A percentile compares a stretch with the other conserved stretches of the same genome.
phyloP scores from a whole-genome alignment of 495 filamentous ascomycete species.

The Hyaloscypha finlandica region DNA sequence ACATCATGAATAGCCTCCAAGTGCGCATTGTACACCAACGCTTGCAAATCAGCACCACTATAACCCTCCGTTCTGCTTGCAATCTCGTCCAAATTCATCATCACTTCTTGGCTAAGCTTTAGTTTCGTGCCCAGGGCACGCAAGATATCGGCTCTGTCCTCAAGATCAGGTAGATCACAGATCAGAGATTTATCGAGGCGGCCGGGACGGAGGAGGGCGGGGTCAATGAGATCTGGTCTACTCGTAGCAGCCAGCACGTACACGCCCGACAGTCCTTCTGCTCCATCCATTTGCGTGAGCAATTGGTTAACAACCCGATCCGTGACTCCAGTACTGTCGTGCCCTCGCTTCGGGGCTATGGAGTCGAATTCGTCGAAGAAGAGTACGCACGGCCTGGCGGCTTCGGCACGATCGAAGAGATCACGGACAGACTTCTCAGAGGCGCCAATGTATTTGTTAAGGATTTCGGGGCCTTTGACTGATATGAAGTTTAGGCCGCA shows the following conservation, averaged over 20 bases:
- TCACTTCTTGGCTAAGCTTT: constrained; percentile 62
- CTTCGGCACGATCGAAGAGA: constrained; percentile 87
- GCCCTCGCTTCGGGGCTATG: constrained; percentile 94
- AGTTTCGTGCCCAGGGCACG: constrained; percentile 78
- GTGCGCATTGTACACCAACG: constrained; percentile 93
- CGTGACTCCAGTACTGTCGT: constrained; percentile 94
- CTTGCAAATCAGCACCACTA: constrained; percentile 92
- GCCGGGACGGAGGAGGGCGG: constrained; percentile 85
- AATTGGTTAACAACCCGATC: constrained; percentile 99
- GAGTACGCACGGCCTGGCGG: constrained; percentile 86
- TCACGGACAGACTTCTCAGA: constrained; percentile 94
- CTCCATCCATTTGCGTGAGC: constrained; percentile 98
- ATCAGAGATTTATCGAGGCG: constrained; percentile 87
- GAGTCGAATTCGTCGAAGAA: constrained; percentile 99
- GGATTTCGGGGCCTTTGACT: constrained; percentile 95
- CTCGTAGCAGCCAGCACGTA: constrained; percentile 94
- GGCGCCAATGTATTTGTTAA: constrained; percentile 98
- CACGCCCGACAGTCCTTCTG: constrained; percentile 89
- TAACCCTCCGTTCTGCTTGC: constrained; percentile 85
- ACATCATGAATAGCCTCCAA: constrained; percentile 95
- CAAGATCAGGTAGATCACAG: constrained; percentile 78
- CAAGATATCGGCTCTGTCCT: constrained; percentile 87
- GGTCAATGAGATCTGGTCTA: constrained; percentile 91
- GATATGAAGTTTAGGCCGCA: constrained; percentile 97
- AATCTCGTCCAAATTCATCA: constrained; percentile 60